A percentile compares a stretch with the other conserved stretches of the same genome.
Evolutionary conservation across 2,329 filamentous ascomycete species (phyloP).

Genomic region (Hypomyces perniciosus): DNA sequence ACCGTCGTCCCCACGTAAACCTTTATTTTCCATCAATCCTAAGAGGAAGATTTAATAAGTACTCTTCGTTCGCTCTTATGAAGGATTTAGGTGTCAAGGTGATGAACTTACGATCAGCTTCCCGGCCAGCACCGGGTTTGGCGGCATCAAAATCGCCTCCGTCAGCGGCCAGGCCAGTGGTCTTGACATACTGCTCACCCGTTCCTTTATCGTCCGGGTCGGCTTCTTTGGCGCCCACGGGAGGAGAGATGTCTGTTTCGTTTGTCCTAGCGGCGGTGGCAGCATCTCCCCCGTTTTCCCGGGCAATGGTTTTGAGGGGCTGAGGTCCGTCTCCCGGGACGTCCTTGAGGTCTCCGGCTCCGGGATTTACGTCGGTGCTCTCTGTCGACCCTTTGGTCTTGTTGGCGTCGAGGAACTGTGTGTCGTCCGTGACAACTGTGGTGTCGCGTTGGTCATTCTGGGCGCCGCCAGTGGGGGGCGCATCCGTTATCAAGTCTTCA

Average conservation of each 20-base stretch:
- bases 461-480: background rate
- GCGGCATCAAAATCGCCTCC: conserved; percentile 63
- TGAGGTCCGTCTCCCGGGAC: conserved; percentile 14
- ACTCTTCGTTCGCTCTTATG: background rate
- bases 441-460: background rate
- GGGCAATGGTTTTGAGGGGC: conserved; percentile 31
- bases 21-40: conserved; percentile 32
- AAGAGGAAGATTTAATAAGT: background rate
- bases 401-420: conserved; percentile 1
- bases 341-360: conserved; percentile 1
- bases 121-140: conserved; percentile 56
- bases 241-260: background rate
- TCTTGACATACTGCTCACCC: conserved; percentile 52
- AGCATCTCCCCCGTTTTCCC: conserved; percentile 28
- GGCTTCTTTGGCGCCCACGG: conserved; percentile 15
- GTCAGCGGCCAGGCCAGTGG: conserved; percentile 54
- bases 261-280: conserved; percentile 11
- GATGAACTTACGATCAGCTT: conserved; percentile 55
- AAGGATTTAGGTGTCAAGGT: no score
- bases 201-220: conserved; percentile 37
- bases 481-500: background rate
- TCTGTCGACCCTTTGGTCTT: background rate
- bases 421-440: background rate
- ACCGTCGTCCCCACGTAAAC: conserved; percentile 15
- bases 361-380: background rate